Evolutionary conservation across 495 filamentous ascomycete species (phyloP), one percentile per base, ranked within the genome.

Genomic region (Neurospora tetrasperma): DNA sequence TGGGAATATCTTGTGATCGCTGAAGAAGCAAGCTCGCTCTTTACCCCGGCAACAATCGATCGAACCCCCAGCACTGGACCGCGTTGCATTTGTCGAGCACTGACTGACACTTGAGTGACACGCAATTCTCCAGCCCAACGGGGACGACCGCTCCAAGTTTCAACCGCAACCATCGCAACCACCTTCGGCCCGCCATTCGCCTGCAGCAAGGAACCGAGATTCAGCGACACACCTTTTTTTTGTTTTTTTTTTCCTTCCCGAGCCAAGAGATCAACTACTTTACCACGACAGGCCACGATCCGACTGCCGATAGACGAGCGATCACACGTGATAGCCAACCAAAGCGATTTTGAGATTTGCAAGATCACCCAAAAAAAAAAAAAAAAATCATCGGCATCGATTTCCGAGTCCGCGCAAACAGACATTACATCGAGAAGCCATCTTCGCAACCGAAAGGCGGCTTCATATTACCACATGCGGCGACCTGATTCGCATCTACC

Each of bases 241-340:
- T 39, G 27, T 31, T 31, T 31, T 31, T 31, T 31, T 31, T 70
- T 27, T 42, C 23, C 23, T 35, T 42, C n/a, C 40, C 42, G 35
- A 66, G 42, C 71, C 18, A 69, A 72, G 39, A 12, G 31, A 68
- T 8, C 10, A 72, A 39, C 46, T 31, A 59, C 54, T 42, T 83
- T 80, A 82, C 82, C 82, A 82, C 83, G 82, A 83, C 77, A 59
- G 39, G 27, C 59, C 54, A 42, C 74, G 73, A 76, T 77, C 81
- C 79, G 76, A 80, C 75, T 71, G 71, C 72, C 68, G 72, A 74
- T 72, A 72, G 74, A 59, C 41, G 43, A 79, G 78, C 81, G 74
- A 78, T 73, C 75, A 78, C 71, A 74, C 70, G 70, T 71, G 11
- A 71, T 71, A 42, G 54, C 40, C 70, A 59, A 31, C 20, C 41